Evolutionary conservation across 176 grass and related monocot species (phyloP).

Genomic region (Avena eriantha): DNA sequence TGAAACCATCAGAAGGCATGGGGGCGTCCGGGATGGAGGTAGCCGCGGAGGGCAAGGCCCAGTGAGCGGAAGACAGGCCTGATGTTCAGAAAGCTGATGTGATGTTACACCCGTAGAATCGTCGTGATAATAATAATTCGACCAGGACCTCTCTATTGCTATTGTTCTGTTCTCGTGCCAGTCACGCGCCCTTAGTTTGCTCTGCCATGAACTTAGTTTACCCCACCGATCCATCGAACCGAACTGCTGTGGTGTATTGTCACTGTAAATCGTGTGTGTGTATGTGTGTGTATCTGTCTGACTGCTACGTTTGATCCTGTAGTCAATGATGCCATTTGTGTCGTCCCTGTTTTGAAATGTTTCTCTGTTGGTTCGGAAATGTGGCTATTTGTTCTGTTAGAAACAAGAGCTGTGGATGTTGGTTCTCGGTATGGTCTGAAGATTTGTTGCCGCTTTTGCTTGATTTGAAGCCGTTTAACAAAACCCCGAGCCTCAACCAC

Average conservation of each 20-base stretch:
- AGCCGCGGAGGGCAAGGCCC: constrained; percentile 48
- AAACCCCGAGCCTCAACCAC: too few relatives aligned
- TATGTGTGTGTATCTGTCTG: constrained; percentile 25
- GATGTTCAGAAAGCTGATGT: constrained; percentile 34
- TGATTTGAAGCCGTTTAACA: too few relatives aligned
- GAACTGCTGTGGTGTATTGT: constrained; percentile 23
- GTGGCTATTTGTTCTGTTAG: background rate
- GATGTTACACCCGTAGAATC: constrained; percentile 29
- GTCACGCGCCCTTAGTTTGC: constrained; percentile 34
- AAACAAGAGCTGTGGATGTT: background rate
- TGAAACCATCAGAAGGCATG: constrained; percentile 66
- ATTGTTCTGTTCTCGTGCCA: constrained; percentile 25
- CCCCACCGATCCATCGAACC: background rate
- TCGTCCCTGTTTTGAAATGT: background rate
- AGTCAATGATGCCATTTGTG: constrained; percentile 40
- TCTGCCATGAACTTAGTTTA: constrained; percentile 38
- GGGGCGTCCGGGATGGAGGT: constrained; percentile 49
- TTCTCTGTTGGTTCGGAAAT: background rate
- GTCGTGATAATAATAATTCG: constrained; percentile 46
- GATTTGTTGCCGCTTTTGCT: background rate
- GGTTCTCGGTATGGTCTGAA: background rate
- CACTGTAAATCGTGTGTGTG: constrained; percentile 40
- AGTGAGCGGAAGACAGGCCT: constrained; percentile 46
- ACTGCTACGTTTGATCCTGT: constrained; percentile 39
- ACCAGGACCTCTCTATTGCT: constrained; percentile 31